Base-by-base conservation (phyloP, 1,284 basidiomycete genomes). In the Cystobasidium sp. region DNA sequence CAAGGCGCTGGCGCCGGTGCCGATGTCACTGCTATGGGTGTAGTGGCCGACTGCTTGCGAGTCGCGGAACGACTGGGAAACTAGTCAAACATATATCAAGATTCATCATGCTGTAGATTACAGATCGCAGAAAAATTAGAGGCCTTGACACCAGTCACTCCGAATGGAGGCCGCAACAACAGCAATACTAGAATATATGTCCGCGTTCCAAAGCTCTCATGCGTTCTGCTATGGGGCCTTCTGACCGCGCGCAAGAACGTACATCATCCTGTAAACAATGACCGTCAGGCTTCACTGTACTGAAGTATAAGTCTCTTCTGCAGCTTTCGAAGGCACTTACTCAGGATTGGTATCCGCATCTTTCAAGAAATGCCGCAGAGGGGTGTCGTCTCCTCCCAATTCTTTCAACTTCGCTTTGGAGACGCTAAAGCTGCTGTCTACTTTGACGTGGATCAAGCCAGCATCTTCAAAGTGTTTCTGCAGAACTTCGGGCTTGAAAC, bases 21-120 rank as follows among this genome's bases (percentile, higher is more conserved):
- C 1, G 94, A 92, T 39, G 96, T 99, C 18, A 99, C 96, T 18
- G 97, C 96, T 0, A 98, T 98, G 94, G 96, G 96, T 24, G 94
- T 98, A 20, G 86, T 94, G 70, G 89, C 90, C 61, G 94, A 97
- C 81, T 80, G 82, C 63, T 79, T 84, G 77, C 81, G 81, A 76
- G 81, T 84, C 14, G 81, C 81, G 7, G 83, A 84, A 76, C 78
- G 83, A 47, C 55, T 68, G 6, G 64, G 64, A 8, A 47, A 43
- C 37, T 66, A 65, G 63, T 18, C 14, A 31, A n/a, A 56, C 16
- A 14, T 18, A 51, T 20, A 51, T 6, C 47, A 51, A 51, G 47
- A 14, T 20, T 20, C 14, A 55, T 12, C 53, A 22, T 55, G 53
- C n/a, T 49, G 46, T 49, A 14, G 24, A 55, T 12, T 22, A 55